Evolutionary conservation across 2,329 filamentous ascomycete species (phyloP).

Genomic region (Mariannaea elegans): DNA sequence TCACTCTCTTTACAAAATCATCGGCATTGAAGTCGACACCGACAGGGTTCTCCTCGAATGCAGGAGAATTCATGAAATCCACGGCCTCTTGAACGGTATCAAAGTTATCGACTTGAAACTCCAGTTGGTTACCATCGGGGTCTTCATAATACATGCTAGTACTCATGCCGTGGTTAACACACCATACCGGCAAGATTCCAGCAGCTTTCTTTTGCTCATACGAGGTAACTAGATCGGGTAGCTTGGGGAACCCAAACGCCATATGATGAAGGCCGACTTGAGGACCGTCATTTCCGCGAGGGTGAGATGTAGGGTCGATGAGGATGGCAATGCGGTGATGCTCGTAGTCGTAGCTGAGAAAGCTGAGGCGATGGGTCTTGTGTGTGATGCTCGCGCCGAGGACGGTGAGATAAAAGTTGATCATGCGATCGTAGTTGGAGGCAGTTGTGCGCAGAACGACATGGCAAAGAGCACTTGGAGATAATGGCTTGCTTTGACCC

Average conservation of each 20-base stretch:
- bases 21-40: slow-evolving; percentile 15
- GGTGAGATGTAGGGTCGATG: too few relatives aligned
- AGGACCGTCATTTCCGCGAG: too few relatives aligned
- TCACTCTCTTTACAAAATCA: background rate
- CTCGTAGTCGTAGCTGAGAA: too few relatives aligned
- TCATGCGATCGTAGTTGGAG: too few relatives aligned
- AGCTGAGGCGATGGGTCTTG: too few relatives aligned
- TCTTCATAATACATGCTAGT: slow-evolving; percentile 25
- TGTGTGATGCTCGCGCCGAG: too few relatives aligned
- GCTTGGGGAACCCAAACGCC: background rate
- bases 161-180: slow-evolving; percentile 22
- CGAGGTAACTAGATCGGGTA: background rate
- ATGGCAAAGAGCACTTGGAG: too few relatives aligned
- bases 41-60: slow-evolving; percentile 16
- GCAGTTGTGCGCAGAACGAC: too few relatives aligned
- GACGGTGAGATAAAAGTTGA: too few relatives aligned
- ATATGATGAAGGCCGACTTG: background rate
- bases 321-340: too few relatives aligned
- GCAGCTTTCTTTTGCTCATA: slow-evolving; percentile 1
- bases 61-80: slow-evolving; percentile 6
- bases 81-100: slow-evolving; percentile 13
- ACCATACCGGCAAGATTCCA: slow-evolving; percentile 14
- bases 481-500: too few relatives aligned
- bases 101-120: slow-evolving; percentile 23
- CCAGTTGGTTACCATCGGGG: slow-evolving; percentile 21